A percentile compares a stretch with the other conserved stretches of the same genome.
Conservation (phyloP, 2,329 filamentous ascomycete species). For the Keithomyces neogunnii region DNA sequence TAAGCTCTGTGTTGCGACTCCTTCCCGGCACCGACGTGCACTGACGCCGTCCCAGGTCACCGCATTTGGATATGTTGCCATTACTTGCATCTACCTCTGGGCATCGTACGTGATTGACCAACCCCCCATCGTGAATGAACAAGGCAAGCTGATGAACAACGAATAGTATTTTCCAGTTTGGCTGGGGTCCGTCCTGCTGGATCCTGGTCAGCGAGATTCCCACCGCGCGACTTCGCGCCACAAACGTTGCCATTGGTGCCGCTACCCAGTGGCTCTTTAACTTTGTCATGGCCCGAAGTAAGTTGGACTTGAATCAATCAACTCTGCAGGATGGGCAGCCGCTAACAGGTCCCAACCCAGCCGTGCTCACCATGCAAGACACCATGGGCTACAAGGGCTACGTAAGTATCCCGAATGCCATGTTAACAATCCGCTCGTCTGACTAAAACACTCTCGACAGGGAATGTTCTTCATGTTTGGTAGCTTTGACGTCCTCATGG, state of each 20-base stretch:
- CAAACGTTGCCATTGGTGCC: constrained; percentile 61
- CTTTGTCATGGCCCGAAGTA: constrained; percentile 57
- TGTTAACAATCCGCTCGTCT: neutral
- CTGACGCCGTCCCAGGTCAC: constrained; percentile 33
- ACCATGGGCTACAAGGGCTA: constrained; percentile 35
- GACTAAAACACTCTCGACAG: constrained; percentile 12
- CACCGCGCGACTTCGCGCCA: constrained; percentile 53
- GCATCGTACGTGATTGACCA: constrained; percentile 34
- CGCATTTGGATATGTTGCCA: constrained; percentile 59
- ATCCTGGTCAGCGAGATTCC: constrained; percentile 64
- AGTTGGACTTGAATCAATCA: constrained; percentile 7
- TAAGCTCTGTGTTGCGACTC: constrained; percentile 14
- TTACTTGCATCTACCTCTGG: constrained; percentile 66
- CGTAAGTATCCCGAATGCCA: constrained; percentile 17
- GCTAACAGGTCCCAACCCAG: constrained; percentile 11
- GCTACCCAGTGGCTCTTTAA: constrained; percentile 69
- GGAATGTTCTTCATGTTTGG: constrained; percentile 64
- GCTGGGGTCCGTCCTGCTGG: constrained; percentile 66
- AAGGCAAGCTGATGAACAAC: too few relatives aligned
- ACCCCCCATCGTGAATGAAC: too few relatives aligned
- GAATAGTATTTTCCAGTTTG: constrained; percentile 53
- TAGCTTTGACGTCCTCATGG: constrained; percentile 56
- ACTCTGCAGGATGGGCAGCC: neutral
- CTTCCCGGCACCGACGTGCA: neutral
- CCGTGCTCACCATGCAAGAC: constrained; percentile 59